These are phyloP conservation scores for Hura crepitans DNA, from an alignment of 441 rosid species.

Conservation along the genomic window DNA sequence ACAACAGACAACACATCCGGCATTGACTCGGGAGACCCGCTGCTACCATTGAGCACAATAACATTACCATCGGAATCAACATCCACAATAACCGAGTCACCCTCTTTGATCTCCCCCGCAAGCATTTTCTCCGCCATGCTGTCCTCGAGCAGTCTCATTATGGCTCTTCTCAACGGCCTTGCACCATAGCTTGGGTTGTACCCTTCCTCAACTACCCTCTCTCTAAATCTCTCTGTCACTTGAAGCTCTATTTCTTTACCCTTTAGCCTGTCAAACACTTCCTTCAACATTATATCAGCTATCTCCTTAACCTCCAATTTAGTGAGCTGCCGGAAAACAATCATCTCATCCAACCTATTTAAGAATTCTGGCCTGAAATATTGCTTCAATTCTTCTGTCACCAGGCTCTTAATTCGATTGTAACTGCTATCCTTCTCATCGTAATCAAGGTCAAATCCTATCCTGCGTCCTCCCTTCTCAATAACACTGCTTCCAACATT, in stretches of 20 bases:
- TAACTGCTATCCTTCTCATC: constrained; percentile 93
- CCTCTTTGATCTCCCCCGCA: constrained; percentile 87
- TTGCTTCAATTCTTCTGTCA: constrained; percentile 82
- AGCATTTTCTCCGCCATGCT: constrained; percentile 99
- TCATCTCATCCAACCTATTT: constrained; percentile 95
- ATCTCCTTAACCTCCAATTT: constrained; percentile 95
- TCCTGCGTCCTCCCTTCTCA: constrained; percentile 85
- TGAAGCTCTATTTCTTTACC: constrained; percentile 84
- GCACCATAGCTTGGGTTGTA: constrained; percentile 96
- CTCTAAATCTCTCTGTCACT: constrained; percentile 87
- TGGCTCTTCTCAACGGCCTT: constrained; percentile 92
- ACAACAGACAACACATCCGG: constrained; percentile 52
- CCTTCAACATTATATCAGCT: constrained; percentile 89
- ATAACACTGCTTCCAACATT: constrained; percentile 95
- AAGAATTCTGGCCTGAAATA: constrained; percentile 95
- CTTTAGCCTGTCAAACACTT: constrained; percentile 78
- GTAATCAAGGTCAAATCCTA: constrained; percentile 89
- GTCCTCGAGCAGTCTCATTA: constrained; percentile 92
- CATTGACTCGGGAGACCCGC: constrained; percentile 54
- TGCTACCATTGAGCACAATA: constrained; percentile 75
- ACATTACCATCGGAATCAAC: constrained; percentile 82
- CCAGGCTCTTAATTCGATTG: constrained; percentile 87
- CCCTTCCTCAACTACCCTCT: constrained; percentile 91
- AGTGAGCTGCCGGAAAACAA: constrained; percentile 90
- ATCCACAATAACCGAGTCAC: constrained; percentile 89